Evolutionary conservation across 805 yeast species (phyloP).

Genomic region (Candida odintsovae): DNA sequence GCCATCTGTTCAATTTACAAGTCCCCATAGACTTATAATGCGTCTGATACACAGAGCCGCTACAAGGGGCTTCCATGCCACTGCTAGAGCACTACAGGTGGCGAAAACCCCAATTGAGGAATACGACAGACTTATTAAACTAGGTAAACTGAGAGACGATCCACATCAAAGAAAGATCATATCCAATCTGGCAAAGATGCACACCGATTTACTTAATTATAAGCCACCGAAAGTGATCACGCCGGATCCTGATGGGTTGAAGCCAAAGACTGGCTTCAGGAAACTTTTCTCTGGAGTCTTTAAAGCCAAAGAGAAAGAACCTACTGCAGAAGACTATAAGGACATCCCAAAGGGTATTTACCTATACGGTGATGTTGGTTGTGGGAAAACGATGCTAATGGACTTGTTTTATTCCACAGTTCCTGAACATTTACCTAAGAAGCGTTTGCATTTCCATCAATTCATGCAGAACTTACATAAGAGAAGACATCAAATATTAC

Average conservation of each 20-base stretch:
- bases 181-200: slow-evolving; percentile 52
- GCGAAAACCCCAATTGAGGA: slow-evolving; percentile 41
- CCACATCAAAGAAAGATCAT: slow-evolving; percentile 75
- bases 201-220: slow-evolving; percentile 48
- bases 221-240: slow-evolving; percentile 52
- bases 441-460: slow-evolving; percentile 89
- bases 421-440: slow-evolving; percentile 71
- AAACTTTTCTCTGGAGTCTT: slow-evolving; percentile 27
- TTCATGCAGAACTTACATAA: slow-evolving; percentile 94
- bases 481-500: slow-evolving; percentile 69
- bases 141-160: slow-evolving; percentile 60
- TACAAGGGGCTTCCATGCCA: slow-evolving; percentile 1
- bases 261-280: slow-evolving; percentile 42
- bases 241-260: slow-evolving; percentile 47
- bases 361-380: slow-evolving; percentile 95
- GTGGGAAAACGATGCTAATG: slow-evolving; percentile 98
- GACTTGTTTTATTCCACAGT: slow-evolving; percentile 85
- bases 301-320: slow-evolving; percentile 19
- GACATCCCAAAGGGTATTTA: slow-evolving; percentile 77
- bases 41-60: background rate
- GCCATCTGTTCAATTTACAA: too few species aligned
- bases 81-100: slow-evolving; percentile 7
- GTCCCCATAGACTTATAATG: background rate
- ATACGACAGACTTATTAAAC: slow-evolving; percentile 42
- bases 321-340: slow-evolving; percentile 23